Evolutionary conservation across 768 basidiomycete genomes (phyloP), one percentile per base, ranked within the genome.

Genomic region (Macrolepiota albuminosa): DNA sequence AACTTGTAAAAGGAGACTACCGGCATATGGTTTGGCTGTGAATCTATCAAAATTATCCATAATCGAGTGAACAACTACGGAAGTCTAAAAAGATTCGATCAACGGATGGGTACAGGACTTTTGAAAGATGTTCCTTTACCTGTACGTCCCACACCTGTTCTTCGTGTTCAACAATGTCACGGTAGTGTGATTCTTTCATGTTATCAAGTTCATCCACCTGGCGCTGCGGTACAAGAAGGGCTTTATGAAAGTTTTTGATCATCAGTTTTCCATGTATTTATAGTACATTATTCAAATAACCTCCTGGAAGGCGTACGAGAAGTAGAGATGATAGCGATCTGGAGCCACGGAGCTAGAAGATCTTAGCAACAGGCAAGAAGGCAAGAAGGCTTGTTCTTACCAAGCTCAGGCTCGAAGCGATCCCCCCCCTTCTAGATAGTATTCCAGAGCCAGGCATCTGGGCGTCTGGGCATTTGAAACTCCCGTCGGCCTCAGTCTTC

Each of bases 131-230:
- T 64, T 90, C 89, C 79, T 95, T 95, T 63, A 80, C 84, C 70
- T 95, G 86, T 6, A 96, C 92, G 66, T 95, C 86, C 95, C 95
- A 98, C 18, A 93, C 89, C 71, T 96, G 88, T 65, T 95, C 93
- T 74, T 97, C 95, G 65, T 95, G 94, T 60, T 92, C 91, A 53
- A 94, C 75, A 56, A 96, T 93, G 66, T 93, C 88, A 63, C 88
- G 83, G 67, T 98, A 95, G 74, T 98, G 93, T 6, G 82, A 79
- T 7, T 78, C 83, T 69, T 95, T 96, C 58, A 98, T 76, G 56
- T 84, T 84, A 72, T 98, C 95, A 2, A 97, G 78, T 60, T 94
- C 94, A 66, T 96, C 93, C 0, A 98, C 93, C 71, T 96, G 93
- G 42, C 85, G 79, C 66, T 96, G 95, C 45, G 96, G 75, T 14